Base-by-base conservation (phyloP, 371 early-diverging fungal genomes). In the Circinella umbellata region DNA sequence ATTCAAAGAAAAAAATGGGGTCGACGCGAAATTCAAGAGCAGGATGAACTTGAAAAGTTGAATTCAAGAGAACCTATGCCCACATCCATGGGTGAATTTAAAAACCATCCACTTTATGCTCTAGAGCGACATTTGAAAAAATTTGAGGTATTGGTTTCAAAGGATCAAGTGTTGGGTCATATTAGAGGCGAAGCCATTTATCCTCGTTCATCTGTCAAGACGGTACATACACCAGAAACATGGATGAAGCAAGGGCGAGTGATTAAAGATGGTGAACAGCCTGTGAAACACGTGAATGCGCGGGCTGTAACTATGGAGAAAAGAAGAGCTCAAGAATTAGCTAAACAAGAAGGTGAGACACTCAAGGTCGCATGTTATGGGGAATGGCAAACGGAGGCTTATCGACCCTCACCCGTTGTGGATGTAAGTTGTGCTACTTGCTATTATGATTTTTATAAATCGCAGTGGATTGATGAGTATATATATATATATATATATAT, bases 371-470 rank as follows among this genome's bases (percentile, higher is more conserved):
- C 80, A 14, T 83, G 94, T 53, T 97, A 86, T 77, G 96, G 94
- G 27, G 90, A 90, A 64, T 96, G 96, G 95, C 96, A 97, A 78
- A 96, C 96, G 0, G 87, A 86, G 18, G 73, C 73, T 0, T 92
- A 88, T 71, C 72, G 73, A 20, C 86, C 95, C 3, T 84, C 83
- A 18, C 88, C 88, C 38, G 84, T 95, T 4, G 75, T 88, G 3
- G 84, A 94, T 80, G 94, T 85, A 76, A 69, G 76, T 60, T 10
- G 18, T 18, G 18, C 0, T 15, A 37, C 18, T 59, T 11, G 61
- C 37, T 27, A 2, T 36, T 51, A 42, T 42, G 1, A 42, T 42
- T 0, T 11, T 42, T 42, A 42, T 39, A 13, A 18, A 62, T 20
- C 20, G 27, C 7, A 46, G 48, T 27, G 0, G 0, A 18, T 36